Percentiles rank a stretch among this genome's conserved stretches.
Evolutionary conservation across 495 filamentous ascomycete species (phyloP).

Genomic region (Tuber aestivum): DNA sequence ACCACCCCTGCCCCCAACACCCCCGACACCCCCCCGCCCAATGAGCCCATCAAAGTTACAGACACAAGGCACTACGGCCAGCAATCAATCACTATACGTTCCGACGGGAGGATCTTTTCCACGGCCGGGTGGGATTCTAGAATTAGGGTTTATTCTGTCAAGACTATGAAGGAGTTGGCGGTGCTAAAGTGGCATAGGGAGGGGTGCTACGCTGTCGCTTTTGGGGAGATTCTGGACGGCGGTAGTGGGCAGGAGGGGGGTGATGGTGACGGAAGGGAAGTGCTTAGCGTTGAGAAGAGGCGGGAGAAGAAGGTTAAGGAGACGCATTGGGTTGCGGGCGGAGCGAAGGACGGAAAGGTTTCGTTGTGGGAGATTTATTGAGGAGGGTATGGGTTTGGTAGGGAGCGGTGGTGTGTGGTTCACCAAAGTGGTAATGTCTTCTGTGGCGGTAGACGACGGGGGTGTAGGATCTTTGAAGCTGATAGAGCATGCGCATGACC

Average conservation of each 20-base stretch:
- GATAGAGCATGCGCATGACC: background rate
- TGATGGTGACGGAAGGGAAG: constrained; percentile 20
- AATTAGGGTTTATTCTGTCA: constrained; percentile 71
- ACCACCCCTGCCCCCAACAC: constrained; percentile 53
- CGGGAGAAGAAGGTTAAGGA: constrained; percentile 57
- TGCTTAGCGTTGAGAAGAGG: constrained; percentile 55
- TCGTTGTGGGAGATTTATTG: constrained; percentile 94
- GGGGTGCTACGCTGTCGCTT: constrained; percentile 80
- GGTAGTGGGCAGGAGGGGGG: constrained; percentile 7
- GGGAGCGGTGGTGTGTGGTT: background rate
- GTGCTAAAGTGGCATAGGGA: constrained; percentile 94
- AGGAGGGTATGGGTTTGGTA: constrained; percentile 21
- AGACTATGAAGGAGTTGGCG: constrained; percentile 79
- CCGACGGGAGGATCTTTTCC: constrained; percentile 75
- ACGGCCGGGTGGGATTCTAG: constrained; percentile 90
- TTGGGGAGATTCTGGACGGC: constrained; percentile 52
- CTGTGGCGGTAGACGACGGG: background rate
- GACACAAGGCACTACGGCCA: constrained; percentile 88
- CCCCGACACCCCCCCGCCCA: constrained; percentile 4
- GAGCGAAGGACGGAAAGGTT: constrained; percentile 92
- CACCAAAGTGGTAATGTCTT: background rate
- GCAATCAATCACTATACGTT: constrained; percentile 69
- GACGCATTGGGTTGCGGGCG: constrained; percentile 84
- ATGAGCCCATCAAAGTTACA: constrained; percentile 51
- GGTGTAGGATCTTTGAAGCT: background rate